Evolutionary conservation across 352 stramenopile genomes (phyloP).

Genomic region (Phytophthora fragariae): DNA sequence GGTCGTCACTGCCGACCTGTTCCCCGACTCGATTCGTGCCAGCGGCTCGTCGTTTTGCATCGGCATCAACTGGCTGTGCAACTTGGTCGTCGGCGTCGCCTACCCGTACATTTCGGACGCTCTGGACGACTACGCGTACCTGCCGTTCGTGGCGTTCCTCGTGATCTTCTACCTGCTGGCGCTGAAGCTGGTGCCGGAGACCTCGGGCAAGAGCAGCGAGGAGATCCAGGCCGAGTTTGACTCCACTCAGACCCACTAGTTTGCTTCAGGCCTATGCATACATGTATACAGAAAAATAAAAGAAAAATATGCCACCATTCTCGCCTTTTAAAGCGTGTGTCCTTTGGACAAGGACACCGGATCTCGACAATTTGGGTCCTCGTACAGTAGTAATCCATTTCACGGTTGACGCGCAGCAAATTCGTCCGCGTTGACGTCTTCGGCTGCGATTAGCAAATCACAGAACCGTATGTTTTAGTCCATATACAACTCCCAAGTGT

Average conservation of each 20-base stretch:
- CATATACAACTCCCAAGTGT: conserved; percentile 7
- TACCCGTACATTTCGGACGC: conserved; percentile 52
- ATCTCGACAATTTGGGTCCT: neutral
- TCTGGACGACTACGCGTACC: conserved; percentile 40
- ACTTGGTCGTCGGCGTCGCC: conserved; percentile 42
- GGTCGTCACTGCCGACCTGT: conserved; percentile 57
- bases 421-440: conserved; percentile 5
- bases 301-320: neutral
- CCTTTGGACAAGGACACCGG: neutral
- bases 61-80: conserved; percentile 33
- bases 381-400: neutral
- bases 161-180: conserved; percentile 26
- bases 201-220: conserved; percentile 26
- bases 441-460: conserved; percentile 21
- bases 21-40: conserved; percentile 54
- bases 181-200: conserved; percentile 26
- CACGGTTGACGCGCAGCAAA: neutral
- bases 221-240: conserved; percentile 33
- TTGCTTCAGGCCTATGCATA: neutral
- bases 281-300: neutral
- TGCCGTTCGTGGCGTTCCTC: conserved; percentile 45
- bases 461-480: conserved; percentile 2
- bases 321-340: neutral
- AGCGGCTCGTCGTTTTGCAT: conserved; percentile 46
- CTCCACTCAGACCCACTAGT: conserved; percentile 14